phyloP scores from a whole-genome alignment of 2,329 filamentous ascomycete species.

The Trichophaea hybrida region DNA sequence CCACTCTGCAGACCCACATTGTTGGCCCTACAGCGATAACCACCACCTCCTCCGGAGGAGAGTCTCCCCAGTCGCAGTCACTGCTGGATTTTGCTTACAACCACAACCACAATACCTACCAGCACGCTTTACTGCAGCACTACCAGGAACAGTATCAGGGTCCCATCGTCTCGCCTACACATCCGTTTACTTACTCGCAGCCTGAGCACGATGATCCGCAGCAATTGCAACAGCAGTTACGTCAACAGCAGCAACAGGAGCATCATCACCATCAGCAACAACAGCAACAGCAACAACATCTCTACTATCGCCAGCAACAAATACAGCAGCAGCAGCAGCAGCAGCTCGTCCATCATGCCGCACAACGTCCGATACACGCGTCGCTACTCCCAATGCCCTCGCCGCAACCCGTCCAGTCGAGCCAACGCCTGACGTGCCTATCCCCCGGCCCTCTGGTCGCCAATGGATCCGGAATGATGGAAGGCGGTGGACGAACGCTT shows the following conservation, averaged over 20 bases:
- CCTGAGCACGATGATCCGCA: neutral
- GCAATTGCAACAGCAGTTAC: neutral
- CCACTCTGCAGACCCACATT: neutral
- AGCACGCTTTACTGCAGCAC: slow-evolving; percentile 12
- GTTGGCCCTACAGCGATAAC: neutral
- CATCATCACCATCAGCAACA: slow-evolving; percentile 13
- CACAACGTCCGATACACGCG: slow-evolving; percentile 13
- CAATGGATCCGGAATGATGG: slow-evolving; percentile 4
- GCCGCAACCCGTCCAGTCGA: slow-evolving; percentile 4
- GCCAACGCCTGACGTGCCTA: slow-evolving; percentile 4
- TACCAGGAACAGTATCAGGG: slow-evolving; percentile 16
- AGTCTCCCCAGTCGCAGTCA: neutral
- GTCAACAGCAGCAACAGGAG: slow-evolving; percentile 4
- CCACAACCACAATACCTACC: slow-evolving; percentile 3
- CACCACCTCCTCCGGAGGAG: neutral
- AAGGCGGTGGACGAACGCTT: slow-evolving; percentile 3
- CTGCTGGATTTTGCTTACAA: neutral
- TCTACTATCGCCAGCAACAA: slow-evolving; percentile 6
- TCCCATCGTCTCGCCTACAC: slow-evolving; percentile 3
- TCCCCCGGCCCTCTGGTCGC: slow-evolving; percentile 1
- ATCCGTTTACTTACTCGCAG: neutral
- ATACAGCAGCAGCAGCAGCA: slow-evolving; percentile 12
- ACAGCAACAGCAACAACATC: slow-evolving; percentile 6
- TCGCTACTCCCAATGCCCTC: slow-evolving; percentile 17
- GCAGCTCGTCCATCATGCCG: slow-evolving; percentile 5